Base-by-base conservation (phyloP, 2,329 filamentous ascomycete species). In the Penicillium sp. region DNA sequence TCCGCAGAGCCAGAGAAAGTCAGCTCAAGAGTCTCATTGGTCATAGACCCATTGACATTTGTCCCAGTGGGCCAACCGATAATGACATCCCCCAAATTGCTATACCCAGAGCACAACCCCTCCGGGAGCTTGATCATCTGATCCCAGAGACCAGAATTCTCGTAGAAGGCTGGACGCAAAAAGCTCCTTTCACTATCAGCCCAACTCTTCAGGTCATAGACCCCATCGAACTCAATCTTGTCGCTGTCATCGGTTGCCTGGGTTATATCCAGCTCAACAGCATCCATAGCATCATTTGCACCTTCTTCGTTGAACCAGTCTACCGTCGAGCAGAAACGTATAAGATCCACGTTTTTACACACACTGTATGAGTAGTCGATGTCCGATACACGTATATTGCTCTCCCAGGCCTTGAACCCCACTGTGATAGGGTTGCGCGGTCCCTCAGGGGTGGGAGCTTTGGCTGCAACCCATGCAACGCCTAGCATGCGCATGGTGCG, bases 401-500 rank as follows among this genome's bases (percentile, higher is more conserved):
- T 52, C 23, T 55, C 7, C 53, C 53, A 55, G n/a, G 53, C 53
- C 43, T 55, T 51, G 38, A 55, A 55, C 0, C 53, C 53, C 6
- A 55, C 4, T 7, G 53, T 42, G 26, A 52, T 38, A 26, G 53
- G 53, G 34, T 56, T 56, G 14, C 42, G 6, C 1, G 44, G 53
- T 18, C 44, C 48, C 0, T 27, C 26, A 1, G 53, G 53, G 4
- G 23, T 39, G 18, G 43, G 53, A 10, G 48, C 26, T 39, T 36
- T 56, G 16, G 42, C 42, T 7, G 30, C 49, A n/a, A 56, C 43
- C 49, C 49, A 56, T 19, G 53, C 53, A 30, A 19, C 44, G 18
- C 53, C 53, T 3, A 53, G 35, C 43, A 53, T 56, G 19, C 49
- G 53, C 18, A 44, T 43, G 9, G 48, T 43, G 18, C 38, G 48